Evolutionary conservation across 2,329 filamentous ascomycete species (phyloP), one percentile per base, ranked within the genome.

Genomic region (Samsoniella hepiali): DNA sequence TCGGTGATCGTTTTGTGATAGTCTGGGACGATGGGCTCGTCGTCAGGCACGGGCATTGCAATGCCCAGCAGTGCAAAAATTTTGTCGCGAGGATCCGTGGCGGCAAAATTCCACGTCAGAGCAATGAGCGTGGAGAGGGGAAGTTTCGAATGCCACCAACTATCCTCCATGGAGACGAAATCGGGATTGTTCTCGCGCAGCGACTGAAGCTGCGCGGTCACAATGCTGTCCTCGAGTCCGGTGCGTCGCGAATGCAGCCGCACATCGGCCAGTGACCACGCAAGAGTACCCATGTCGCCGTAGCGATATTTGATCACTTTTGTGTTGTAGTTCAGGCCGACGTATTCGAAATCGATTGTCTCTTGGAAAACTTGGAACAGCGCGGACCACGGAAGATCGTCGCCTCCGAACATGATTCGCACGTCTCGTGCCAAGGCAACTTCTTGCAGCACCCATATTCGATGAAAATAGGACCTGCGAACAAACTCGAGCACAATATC

Each of bases 361-460:
- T 53, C 42, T n/a, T 62, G 60, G 15, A 62, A 62, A 15, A 56
- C 60, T 13, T 44, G 58, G 32, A 66, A 54, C 15, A 62, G 44
- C 0, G 38, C 45, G 1, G 32, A 38, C 55, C 57, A 59, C 1
- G 53, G 58, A 29, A 64, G 42, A 38, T 63, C 7, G 47, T 62
- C 60, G n/a, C 66, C 66, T 3, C 64, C 66, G n/a, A 64, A 63
- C 11, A 68, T 51, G 15, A 65, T 63, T 3, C 60, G 60, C 8
- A 56, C 64, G 5, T 45, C 22, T 44, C 64, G 57, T 0, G 67
- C 60, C n/a, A 69, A 58, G 4, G 63, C 36, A 3, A 67, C 58
- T 13, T 69, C 68, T 9, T 69, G 68, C 0, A 68, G 53, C 1
- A 69, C 62, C 68, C 68, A 69, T 11, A 67, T 68, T 22, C 68